These are phyloP conservation scores for Pelargonium australe DNA, from an alignment of 441 rosid genomes.

Conservation along the genomic window DNA sequence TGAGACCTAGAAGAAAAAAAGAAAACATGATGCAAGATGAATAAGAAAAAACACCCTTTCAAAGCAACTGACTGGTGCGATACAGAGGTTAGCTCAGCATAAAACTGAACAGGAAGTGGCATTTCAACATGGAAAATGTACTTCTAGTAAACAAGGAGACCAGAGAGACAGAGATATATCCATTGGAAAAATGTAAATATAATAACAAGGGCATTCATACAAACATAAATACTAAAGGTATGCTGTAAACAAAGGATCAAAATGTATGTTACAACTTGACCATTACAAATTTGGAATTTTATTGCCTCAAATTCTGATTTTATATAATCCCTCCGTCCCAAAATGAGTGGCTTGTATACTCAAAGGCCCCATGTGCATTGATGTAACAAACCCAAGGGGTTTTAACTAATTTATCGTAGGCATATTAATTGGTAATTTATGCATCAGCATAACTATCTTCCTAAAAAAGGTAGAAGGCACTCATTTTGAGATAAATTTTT, in stretches of 20 bases:
- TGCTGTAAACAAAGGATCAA: not conserved
- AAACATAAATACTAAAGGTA: not conserved
- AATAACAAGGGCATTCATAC: not conserved
- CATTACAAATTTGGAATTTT: not conserved
- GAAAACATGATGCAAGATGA: conserved; percentile 1
- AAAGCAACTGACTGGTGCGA: not conserved
- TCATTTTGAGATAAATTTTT: no score
- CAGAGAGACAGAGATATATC: not conserved
- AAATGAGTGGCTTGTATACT: no score
- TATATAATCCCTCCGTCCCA: not conserved
- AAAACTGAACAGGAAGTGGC: not conserved
- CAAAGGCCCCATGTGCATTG: no score
- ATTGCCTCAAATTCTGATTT: not conserved
- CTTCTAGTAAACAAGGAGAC: not conserved
- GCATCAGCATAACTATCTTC: no score
- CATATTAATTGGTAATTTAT: no score
- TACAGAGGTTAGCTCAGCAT: not conserved
- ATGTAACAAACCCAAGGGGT: no score
- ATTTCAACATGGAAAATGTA: not conserved
- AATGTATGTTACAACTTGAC: not conserved
- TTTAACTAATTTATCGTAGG: no score
- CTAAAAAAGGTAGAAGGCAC: no score
- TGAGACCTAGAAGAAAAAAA: conserved; percentile 53
- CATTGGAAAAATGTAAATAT: not conserved
- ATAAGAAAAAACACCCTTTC: not conserved